Conservation (phyloP, 2,329 filamentous ascomycete genomes). For the Fusarium sp. region DNA sequence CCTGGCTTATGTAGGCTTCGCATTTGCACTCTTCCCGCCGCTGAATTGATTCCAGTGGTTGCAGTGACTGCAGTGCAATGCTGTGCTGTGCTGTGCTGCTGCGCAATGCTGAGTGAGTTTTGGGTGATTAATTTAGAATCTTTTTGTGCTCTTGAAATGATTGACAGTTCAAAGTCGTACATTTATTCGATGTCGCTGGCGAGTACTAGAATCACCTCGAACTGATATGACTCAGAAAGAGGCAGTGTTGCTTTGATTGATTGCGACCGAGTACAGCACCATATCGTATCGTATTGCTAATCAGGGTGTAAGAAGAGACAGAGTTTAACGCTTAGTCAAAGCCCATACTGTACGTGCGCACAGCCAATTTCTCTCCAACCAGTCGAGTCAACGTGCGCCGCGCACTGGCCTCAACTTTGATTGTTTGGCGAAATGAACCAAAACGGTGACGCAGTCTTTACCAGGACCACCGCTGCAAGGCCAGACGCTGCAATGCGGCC, state of each 20-base stretch:
- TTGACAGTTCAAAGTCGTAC: neutral
- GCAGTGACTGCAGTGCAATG: neutral
- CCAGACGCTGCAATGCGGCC: constrained; percentile 31
- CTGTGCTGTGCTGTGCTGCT: neutral
- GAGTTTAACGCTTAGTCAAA: constrained; percentile 39
- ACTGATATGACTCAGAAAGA: constrained; percentile 23
- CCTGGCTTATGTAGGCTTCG: constrained; percentile 19
- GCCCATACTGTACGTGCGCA: constrained; percentile 17
- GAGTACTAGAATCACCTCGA: constrained; percentile 15
- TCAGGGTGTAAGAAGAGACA: constrained; percentile 30
- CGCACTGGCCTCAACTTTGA: constrained; percentile 34
- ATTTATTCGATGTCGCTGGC: neutral
- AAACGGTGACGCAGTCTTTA: constrained; percentile 40
- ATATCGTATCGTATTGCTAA: constrained; percentile 24
- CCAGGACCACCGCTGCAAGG: constrained; percentile 32
- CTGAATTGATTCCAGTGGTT: constrained; percentile 5
- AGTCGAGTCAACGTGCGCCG: constrained; percentile 34
- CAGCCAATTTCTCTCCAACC: constrained; percentile 28
- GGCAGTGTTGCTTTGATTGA: constrained; percentile 29
- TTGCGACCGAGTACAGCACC: neutral
- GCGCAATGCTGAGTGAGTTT: neutral
- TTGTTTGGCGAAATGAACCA: constrained; percentile 37
- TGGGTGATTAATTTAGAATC: constrained; percentile 8
- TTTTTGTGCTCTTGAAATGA: neutral
- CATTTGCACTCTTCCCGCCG: constrained; percentile 32